These are phyloP conservation scores for Prunella vulgaris DNA, from an alignment of 257 asterid species.

Conservation along the genomic window DNA sequence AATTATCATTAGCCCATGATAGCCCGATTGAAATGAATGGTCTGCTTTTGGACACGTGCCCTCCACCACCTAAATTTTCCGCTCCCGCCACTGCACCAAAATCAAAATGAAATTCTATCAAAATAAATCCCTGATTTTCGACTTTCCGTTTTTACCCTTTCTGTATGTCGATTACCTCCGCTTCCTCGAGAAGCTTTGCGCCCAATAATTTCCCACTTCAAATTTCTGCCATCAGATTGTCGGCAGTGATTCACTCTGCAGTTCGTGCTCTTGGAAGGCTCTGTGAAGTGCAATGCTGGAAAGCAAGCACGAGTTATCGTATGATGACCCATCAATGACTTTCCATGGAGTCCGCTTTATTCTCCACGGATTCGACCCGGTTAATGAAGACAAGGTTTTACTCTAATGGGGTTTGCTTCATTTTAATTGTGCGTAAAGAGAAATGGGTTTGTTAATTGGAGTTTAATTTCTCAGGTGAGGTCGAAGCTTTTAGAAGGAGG, in stretches of 20 bases:
- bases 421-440: neutral
- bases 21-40: neutral
- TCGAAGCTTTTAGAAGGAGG: slow-evolving; percentile 72
- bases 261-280: neutral
- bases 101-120: slow-evolving; percentile 27
- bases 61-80: neutral
- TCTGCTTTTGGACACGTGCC: slow-evolving; percentile 20
- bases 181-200: slow-evolving; percentile 43
- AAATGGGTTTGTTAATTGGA: neutral
- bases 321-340: slow-evolving; percentile 32
- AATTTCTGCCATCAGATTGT: neutral
- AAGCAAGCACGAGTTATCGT: slow-evolving; percentile 25
- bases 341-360: slow-evolving; percentile 58
- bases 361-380: slow-evolving; percentile 60
- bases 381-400: slow-evolving; percentile 47
- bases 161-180: neutral
- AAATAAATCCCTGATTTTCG: slow-evolving; percentile 19
- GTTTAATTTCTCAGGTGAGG: slow-evolving; percentile 37
- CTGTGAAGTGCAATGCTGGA: slow-evolving; percentile 28
- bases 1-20: neutral
- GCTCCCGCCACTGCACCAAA: slow-evolving; percentile 56
- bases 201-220: neutral
- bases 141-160: slow-evolving; percentile 36
- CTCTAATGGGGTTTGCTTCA: neutral
- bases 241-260: slow-evolving; percentile 12